Evolutionary conservation across 2,329 filamentous ascomycete genomes (phyloP), one percentile per base, ranked within the genome.

Genomic region (Fusarium sublunatum): DNA sequence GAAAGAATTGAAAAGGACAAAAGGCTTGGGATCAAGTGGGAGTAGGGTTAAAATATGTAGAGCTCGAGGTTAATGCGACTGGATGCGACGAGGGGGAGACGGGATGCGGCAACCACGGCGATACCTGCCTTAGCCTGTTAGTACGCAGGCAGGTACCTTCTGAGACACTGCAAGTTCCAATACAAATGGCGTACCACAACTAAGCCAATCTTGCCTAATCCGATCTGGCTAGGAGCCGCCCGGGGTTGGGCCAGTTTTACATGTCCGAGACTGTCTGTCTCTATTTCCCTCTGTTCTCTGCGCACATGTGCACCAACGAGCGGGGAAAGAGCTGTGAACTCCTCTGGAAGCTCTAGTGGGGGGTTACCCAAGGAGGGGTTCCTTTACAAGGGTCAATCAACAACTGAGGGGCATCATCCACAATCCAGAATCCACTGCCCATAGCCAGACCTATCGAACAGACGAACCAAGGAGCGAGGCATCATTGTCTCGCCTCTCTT

Each of bases 21-120:
- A 24, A 57, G 44, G 42, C 54, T 49, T 56, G 38, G 32, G 38
- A 43, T n/a, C 35, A 53, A 53, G 67, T 64, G 66, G 60, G 60
- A 56, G 53, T 63, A 60, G 67, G 57, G 67, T 62, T 57, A 54
- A 63, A 57, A 62, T 67, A 60, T 55, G 66, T 58, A 46, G 57
- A 61, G 57, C 31, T 61, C 42, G 38, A 60, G 53, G 44, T 63
- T 61, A 53, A 62, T 58, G 53, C 53, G 57, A 59, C 54, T 63
- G 57, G 49, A 62, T 58, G 53, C 53, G 57, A 59, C 54, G 50
- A 13, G 54, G 28, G 38, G 54, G 49, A 38, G 44, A 43, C 29
- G 43, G 35, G 52, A 42, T 60, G 34, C 58, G 47, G 54, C 61
- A 53, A 53, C 50, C 48, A 62, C 48, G 41, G 57, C 57, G 61